Evolutionary conservation across 805 yeast species (phyloP).

Genomic region (Metschnikowia bowlesiae): DNA sequence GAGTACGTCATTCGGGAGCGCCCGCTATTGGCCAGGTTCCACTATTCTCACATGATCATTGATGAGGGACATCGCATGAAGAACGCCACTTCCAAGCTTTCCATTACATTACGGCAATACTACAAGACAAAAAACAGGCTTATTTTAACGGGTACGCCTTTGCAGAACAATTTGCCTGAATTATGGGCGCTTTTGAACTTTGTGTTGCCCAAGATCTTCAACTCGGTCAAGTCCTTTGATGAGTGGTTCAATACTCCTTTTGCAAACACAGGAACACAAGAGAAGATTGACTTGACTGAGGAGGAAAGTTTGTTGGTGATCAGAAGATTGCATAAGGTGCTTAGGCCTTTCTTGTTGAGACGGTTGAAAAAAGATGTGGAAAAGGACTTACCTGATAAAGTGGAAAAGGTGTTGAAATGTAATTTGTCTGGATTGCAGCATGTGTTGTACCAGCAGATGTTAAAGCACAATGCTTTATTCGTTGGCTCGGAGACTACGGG

Average conservation of each 20-base stretch:
- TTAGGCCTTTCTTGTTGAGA: conserved; percentile 78
- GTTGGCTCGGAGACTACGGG: conserved; percentile 59
- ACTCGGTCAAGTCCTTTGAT: conserved; percentile 79
- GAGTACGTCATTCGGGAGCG: conserved; percentile 79
- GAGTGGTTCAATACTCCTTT: conserved; percentile 91
- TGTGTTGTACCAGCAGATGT: conserved; percentile 71
- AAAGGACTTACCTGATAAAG: conserved; percentile 79
- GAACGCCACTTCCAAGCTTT: conserved; percentile 69
- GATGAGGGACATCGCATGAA: conserved; percentile 93
- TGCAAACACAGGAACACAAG: conserved; percentile 80
- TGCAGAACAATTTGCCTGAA: conserved; percentile 81
- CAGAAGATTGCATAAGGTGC: conserved; percentile 79
- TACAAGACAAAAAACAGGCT: conserved; percentile 74
- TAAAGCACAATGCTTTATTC: conserved; percentile 64
- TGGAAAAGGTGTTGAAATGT: conserved; percentile 78
- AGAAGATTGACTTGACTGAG: conserved; percentile 74
- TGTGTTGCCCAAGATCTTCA: conserved; percentile 78
- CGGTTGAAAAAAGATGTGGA: conserved; percentile 85
- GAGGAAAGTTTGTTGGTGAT: conserved; percentile 81
- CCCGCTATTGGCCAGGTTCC: conserved; percentile 60
- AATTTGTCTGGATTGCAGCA: conserved; percentile 69
- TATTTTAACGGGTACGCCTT: conserved; percentile 84
- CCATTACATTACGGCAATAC: conserved; percentile 63
- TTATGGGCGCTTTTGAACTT: conserved; percentile 81
- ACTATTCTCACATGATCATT: conserved; percentile 83